These are phyloP conservation scores for Didymellaceae sp. DNA, from an alignment of 2,329 filamentous ascomycete species.

Conservation along the genomic window DNA sequence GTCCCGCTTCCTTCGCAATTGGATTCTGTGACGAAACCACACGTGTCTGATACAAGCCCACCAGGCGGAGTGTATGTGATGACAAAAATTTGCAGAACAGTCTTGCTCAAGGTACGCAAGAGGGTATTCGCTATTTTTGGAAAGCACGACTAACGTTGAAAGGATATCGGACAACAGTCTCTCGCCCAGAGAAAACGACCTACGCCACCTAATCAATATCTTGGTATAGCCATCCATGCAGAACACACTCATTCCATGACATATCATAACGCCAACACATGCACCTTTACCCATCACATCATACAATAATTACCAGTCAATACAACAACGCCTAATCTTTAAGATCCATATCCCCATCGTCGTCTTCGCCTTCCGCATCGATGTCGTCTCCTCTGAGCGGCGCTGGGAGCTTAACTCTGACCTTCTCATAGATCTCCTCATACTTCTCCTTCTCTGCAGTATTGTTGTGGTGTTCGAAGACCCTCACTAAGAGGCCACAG, in stretches of 20 bases:
- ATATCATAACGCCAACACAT: slow-evolving; percentile 14
- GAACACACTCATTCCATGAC: background rate
- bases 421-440: slow-evolving; percentile 27
- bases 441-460: slow-evolving; percentile 34
- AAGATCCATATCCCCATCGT: slow-evolving; percentile 14
- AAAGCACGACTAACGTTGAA: too few relatives aligned
- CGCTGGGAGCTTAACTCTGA: slow-evolving; percentile 33
- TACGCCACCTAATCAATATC: background rate
- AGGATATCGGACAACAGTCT: too few relatives aligned
- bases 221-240: slow-evolving; percentile 10
- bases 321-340: background rate
- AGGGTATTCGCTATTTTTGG: too few relatives aligned
- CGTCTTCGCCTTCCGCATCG: slow-evolving; percentile 35
- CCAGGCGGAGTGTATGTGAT: too few relatives aligned
- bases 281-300: background rate
- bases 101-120: too few relatives aligned
- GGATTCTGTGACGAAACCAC: too few relatives aligned
- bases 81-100: too few relatives aligned
- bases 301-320: background rate
- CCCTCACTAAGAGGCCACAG: slow-evolving; percentile 39
- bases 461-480: slow-evolving; percentile 36
- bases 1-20: too few relatives aligned
- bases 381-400: slow-evolving; percentile 29
- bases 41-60: too few relatives aligned
- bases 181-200: too few relatives aligned